Percentiles rank a stretch among this genome's conserved stretches.
Evolutionary conservation across 495 filamentous ascomycete genomes (phyloP).

Genomic region (Annulohypoxylon moriforme): DNA sequence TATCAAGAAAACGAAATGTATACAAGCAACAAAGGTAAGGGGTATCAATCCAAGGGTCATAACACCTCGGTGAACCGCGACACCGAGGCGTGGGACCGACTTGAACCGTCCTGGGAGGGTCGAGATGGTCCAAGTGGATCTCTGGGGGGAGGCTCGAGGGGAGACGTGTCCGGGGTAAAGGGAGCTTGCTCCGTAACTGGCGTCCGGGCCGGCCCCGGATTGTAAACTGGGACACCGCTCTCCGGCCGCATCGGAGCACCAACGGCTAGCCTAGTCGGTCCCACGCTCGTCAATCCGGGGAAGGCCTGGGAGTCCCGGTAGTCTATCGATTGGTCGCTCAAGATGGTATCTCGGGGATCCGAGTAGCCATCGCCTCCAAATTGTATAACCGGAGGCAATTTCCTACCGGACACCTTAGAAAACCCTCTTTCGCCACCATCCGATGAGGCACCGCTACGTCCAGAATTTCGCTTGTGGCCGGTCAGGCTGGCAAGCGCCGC

Average conservation of each 20-base stretch:
- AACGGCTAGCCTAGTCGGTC: constrained; percentile 51
- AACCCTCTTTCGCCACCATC: constrained; percentile 63
- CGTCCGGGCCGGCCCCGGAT: constrained; percentile 58
- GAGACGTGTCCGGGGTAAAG: constrained; percentile 47
- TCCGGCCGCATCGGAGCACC: constrained; percentile 62
- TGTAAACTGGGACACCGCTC: constrained; percentile 57
- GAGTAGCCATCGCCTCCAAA: constrained; percentile 78
- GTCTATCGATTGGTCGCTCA: constrained; percentile 60
- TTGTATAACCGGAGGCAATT: constrained; percentile 75
- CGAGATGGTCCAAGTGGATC: constrained; percentile 60
- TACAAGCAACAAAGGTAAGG: constrained; percentile 29
- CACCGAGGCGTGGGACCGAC: constrained; percentile 50
- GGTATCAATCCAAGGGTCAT: constrained; percentile 49
- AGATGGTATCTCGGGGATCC: constrained; percentile 61
- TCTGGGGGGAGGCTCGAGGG: constrained; percentile 37
- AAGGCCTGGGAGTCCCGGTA: constrained; percentile 63
- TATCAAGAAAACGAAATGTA: constrained; percentile 39
- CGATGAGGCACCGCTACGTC: constrained; percentile 53
- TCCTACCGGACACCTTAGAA: constrained; percentile 73
- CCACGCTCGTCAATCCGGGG: constrained; percentile 48
- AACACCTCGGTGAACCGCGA: constrained; percentile 67
- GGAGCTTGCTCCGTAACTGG: constrained; percentile 56
- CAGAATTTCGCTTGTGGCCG: constrained; percentile 61
- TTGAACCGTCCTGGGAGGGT: constrained; percentile 58
- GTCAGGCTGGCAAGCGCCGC: constrained; percentile 63